Percentiles rank a stretch among this genome's conserved stretches.
Conservation (phyloP, 352 stramenopile species). For the Discostella stelligera region DNA sequence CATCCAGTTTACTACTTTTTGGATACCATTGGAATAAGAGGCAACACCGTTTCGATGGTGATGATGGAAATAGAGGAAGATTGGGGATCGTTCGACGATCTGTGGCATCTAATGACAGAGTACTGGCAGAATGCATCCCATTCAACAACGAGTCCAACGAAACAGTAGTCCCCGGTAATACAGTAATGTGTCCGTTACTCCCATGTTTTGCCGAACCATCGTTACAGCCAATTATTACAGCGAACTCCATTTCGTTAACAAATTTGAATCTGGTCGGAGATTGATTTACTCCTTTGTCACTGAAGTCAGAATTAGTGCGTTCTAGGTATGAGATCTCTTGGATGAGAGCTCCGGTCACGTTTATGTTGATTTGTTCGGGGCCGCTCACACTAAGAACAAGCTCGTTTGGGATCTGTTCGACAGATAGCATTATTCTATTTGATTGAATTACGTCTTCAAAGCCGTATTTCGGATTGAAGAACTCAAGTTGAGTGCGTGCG, state of each 20-base stretch:
- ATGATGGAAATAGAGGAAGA: constrained; percentile 19
- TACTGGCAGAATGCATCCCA: constrained; percentile 14
- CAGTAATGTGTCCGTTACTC: neutral
- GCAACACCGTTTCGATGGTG: constrained; percentile 18
- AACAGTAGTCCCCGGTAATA: constrained; percentile 22
- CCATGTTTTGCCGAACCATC: neutral
- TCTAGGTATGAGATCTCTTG: constrained; percentile 17
- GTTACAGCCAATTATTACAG: constrained; percentile 16
- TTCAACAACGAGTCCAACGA: constrained; percentile 20
- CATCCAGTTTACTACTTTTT: neutral
- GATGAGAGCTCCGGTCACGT: constrained; percentile 61
- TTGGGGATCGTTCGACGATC: constrained; percentile 20
- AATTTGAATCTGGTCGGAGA: constrained; percentile 10
- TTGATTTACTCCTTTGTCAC: neutral
- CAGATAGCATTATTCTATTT: constrained; percentile 39
- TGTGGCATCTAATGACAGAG: constrained; percentile 18
- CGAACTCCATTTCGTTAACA: constrained; percentile 44
- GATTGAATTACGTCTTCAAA: constrained; percentile 68
- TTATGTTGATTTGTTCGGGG: constrained; percentile 47
- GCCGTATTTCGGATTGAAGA: constrained; percentile 59
- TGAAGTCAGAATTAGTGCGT: constrained; percentile 8
- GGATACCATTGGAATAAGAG: constrained; percentile 36
- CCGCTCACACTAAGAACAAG: constrained; percentile 38
- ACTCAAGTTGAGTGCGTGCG: constrained; percentile 52
- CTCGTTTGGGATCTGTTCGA: constrained; percentile 78